Evolutionary conservation across 139 green algal genomes (phyloP), one percentile per base, ranked within the genome.

Genomic region (Haematococcus sp.): DNA sequence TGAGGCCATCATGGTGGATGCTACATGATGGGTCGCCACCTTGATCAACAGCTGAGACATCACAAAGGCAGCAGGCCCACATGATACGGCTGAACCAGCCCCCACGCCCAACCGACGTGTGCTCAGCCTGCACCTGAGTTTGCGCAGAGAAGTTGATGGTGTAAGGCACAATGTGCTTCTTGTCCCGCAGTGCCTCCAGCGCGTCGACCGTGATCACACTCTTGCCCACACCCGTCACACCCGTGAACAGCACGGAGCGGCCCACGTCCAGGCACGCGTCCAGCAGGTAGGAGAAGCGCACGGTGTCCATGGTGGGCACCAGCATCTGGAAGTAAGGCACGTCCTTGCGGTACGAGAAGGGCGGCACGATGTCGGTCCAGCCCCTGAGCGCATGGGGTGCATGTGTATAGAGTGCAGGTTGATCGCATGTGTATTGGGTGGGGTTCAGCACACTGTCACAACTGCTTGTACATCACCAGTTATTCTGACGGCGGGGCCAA

Each of bases 91-190:
- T n/a, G n/a, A n/a, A n/a, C n/a, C n/a, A n/a, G n/a, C n/a, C n/a
- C n/a, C n/a, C n/a, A n/a, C n/a, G n/a, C n/a, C n/a, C n/a, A n/a
- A n/a, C n/a, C n/a, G n/a, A n/a, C n/a, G n/a, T n/a, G n/a, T n/a
- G n/a, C n/a, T n/a, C n/a, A n/a, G n/a, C n/a, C n/a, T n/a, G n/a
- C 40, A 49, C 40, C 40, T 49, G 74, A 3, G 92, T 97, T 83
- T 95, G 92, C 35, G 91, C 92, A 28, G 71, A 87, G 84, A 97
- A 95, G 83, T 92, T 93, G 69, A 94, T 82, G 60, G 77, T 91
- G 81, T 90, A 80, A 1, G 87, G 82, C 30, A 95, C 67, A 4
- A 93, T 30, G 46, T 30, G 5, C 67, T 88, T 87, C 22, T 59
- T 60, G 22, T 82, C 75, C 25, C 80, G 72, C 20, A 91, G 76